Evolutionary conservation across 2,329 filamentous ascomycete species (phyloP).

Genomic region (Trichoderma harzianum): DNA sequence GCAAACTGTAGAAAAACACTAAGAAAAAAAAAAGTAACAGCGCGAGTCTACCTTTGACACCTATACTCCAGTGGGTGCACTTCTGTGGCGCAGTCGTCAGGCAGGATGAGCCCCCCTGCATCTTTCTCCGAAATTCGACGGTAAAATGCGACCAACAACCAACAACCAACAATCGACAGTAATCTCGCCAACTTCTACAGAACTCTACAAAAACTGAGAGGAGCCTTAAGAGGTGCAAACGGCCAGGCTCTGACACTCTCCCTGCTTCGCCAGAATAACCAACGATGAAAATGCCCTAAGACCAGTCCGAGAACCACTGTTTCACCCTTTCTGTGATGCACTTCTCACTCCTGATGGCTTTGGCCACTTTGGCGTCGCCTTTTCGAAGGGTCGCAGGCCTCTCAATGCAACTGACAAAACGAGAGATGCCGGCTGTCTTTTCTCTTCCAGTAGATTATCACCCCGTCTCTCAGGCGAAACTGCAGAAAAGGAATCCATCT

Average conservation of each 20-base stretch:
- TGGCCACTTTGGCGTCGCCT: not conserved
- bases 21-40: not conserved
- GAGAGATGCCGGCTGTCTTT: not conserved
- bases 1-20: too few species aligned
- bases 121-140: not conserved
- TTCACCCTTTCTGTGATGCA: not conserved
- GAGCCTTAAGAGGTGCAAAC: not conserved
- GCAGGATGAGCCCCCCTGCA: not conserved
- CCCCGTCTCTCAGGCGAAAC: not conserved
- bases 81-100: not conserved
- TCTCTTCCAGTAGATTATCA: not conserved
- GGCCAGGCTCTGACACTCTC: not conserved
- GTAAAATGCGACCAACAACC: not conserved
- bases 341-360: not conserved
- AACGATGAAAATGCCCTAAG: not conserved
- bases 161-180: not conserved
- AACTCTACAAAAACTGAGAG: not conserved
- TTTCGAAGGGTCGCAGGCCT: not conserved
- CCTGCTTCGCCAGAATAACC: not conserved
- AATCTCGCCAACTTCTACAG: not conserved
- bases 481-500: not conserved
- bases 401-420: not conserved
- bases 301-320: not conserved
- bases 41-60: not conserved
- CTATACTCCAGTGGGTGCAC: not conserved